These are phyloP conservation scores for Pichia sp. DNA, from an alignment of 1,139 yeast genomes.

Conservation along the genomic window DNA sequence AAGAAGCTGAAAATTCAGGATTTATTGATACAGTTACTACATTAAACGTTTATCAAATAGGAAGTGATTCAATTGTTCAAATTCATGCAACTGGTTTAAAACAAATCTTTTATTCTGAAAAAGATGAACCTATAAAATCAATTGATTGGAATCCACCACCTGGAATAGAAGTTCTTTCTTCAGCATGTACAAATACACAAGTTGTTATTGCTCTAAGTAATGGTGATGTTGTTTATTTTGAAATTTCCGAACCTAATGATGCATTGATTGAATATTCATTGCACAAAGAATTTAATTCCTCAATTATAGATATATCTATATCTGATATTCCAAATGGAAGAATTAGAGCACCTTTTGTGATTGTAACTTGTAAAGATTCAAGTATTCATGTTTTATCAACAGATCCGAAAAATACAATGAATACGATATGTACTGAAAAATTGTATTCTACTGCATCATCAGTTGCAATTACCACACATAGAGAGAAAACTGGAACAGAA, in stretches of 20 bases:
- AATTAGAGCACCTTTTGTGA: conserved; percentile 50
- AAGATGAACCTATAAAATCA: conserved; percentile 28
- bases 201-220: conserved; percentile 66
- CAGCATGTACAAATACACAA: conserved; percentile 63
- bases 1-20: conserved; percentile 66
- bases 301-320: conserved; percentile 51
- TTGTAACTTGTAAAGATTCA: conserved; percentile 68
- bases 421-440: conserved; percentile 59
- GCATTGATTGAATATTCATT: conserved; percentile 66
- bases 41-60: conserved; percentile 65
- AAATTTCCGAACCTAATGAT: conserved; percentile 54
- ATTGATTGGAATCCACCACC: conserved; percentile 84
- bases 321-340: conserved; percentile 46
- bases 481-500: conserved; percentile 21
- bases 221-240: conserved; percentile 76
- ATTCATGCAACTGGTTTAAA: conserved; percentile 68
- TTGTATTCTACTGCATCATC: no score
- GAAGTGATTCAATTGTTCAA: conserved; percentile 60
- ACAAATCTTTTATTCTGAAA: conserved; percentile 42
- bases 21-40: conserved; percentile 55
- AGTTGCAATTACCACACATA: conserved; percentile 40
- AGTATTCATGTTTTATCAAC: conserved; percentile 68
- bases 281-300: conserved; percentile 48
- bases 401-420: conserved; percentile 57
- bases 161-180: conserved; percentile 56